A percentile compares a stretch with the other conserved stretches of the same genome.
These are phyloP conservation scores for Apiospora rasikravindrae DNA, from an alignment of 2,329 filamentous ascomycete species.

Conservation along the genomic window DNA sequence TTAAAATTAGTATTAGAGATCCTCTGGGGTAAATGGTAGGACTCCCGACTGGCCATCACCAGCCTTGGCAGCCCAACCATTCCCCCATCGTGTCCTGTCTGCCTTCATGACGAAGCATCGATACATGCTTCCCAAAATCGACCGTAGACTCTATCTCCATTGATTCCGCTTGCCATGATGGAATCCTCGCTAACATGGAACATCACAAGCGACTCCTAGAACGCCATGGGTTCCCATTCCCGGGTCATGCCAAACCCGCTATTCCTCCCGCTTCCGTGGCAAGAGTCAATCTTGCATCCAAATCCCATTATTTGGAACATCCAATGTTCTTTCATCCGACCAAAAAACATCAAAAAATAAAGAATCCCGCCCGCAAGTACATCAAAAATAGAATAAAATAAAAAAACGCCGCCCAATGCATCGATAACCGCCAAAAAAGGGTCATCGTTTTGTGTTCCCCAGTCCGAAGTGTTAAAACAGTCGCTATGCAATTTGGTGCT, in stretches of 20 bases:
- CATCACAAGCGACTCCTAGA: not conserved
- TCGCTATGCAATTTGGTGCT: constrained; percentile 61
- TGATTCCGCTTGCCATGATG: not conserved
- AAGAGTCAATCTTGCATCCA: constrained; percentile 1
- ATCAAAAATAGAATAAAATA: constrained; percentile 23
- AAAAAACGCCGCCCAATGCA: constrained; percentile 42
- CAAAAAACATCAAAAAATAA: constrained; percentile 23
- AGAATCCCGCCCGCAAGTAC: constrained; percentile 21
- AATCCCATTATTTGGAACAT: constrained; percentile 17
- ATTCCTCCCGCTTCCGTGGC: not conserved
- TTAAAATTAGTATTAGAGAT: constrained; percentile 25
- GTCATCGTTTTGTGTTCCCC: constrained; percentile 34
- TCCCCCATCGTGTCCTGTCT: constrained; percentile 18
- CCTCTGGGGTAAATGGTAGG: constrained; percentile 17
- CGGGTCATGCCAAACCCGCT: not conserved
- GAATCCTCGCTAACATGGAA: not conserved
- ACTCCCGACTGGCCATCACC: constrained; percentile 1
- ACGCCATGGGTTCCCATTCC: not conserved
- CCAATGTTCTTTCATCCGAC: not conserved
- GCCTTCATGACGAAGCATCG: not conserved
- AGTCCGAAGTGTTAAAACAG: constrained; percentile 46
- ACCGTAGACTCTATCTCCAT: not conserved
- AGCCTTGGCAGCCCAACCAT: not conserved
- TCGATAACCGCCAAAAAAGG: constrained; percentile 36
- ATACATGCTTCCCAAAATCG: not conserved